Evolutionary conservation across 148 eudicot species (phyloP), one percentile per base, ranked within the genome.

Genomic region (Oxyria digyna): DNA sequence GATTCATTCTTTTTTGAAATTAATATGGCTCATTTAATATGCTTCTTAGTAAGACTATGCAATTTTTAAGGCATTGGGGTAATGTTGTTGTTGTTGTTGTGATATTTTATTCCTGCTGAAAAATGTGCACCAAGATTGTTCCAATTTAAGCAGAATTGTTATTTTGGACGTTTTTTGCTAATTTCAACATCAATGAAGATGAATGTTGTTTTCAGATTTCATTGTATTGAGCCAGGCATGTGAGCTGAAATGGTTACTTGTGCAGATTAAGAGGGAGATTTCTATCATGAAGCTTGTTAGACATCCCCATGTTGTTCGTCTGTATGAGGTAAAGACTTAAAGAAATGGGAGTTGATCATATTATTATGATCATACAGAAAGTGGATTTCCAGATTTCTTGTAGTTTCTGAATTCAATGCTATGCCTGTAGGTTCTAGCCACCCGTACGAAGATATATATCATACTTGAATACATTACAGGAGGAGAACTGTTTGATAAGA

Each of bases 401-500:
- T 40, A 26, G 46, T 21, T n/a, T 27, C n/a, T 26, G 24, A 15
- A 57, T 20, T 74, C 48, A 52, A 29, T 31, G 24, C 45, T 20
- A 17, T 57, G 20, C 18, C 42, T 78, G 45, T 79, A 94, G 99
- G 99, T 94, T 43, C 74, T 94, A 49, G 97, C 99, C 29, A 94
- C 87, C 70, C 97, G 97, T 23, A 94, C 93, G 18, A 94, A 94
- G 85, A 91, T 94, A 62, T 94, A 94, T 69, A 94, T 94, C 73
- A 88, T 94, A 75, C 73, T 94, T 85, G 99, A 94, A 77, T 94
- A 84, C 75, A 85, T 94, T 41, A 94, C 99, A 11, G 99, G 99
- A 50, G 99, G 99, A n/a, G 99, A 94, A 84, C 78, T 94, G 75
- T 94, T 94, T 79, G 99, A 94, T 77, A 91, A 88, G 78, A 94